phyloP scores from a whole-genome alignment of 257 asterid genomes.

The Cruciata laevipes region DNA sequence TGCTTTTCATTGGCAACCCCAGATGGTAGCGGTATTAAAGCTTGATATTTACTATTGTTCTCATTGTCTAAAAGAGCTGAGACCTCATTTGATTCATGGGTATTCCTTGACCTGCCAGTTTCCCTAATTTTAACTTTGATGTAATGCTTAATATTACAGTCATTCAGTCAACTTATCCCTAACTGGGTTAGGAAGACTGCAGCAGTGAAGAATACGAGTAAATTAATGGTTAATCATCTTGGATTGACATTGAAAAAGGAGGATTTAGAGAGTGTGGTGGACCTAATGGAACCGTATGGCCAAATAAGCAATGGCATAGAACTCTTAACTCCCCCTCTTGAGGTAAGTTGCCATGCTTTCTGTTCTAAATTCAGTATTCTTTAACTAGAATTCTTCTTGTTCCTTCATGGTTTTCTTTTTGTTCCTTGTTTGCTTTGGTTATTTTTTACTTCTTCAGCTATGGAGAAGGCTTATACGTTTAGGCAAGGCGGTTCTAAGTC shows the following conservation, averaged over 20 bases:
- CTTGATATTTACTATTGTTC: neutral
- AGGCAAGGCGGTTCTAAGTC: neutral
- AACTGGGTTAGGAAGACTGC: slow-evolving; percentile 72
- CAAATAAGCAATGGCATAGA: slow-evolving; percentile 77
- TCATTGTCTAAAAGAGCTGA: neutral
- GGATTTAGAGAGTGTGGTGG: slow-evolving; percentile 87
- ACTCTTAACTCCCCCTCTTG: slow-evolving; percentile 70
- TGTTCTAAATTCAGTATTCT: neutral
- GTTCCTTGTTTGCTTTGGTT: neutral
- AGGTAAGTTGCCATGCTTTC: slow-evolving; percentile 42
- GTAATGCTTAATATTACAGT: slow-evolving; percentile 41
- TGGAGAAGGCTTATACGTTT: neutral
- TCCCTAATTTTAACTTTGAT: slow-evolving; percentile 10
- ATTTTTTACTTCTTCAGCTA: neutral
- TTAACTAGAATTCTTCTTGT: neutral
- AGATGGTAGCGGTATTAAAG: neutral
- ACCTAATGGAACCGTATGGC: slow-evolving; percentile 96
- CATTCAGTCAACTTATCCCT: slow-evolving; percentile 61
- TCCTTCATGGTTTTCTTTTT: neutral
- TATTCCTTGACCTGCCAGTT: neutral
- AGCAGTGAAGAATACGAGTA: slow-evolving; percentile 46
- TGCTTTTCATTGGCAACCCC: neutral
- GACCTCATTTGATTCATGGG: neutral
- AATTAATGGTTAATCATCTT: slow-evolving; percentile 77
- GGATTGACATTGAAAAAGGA: slow-evolving; percentile 74